Evolutionary conservation across 352 stramenopile species (phyloP).

Genomic region (Pythium insidiosum): DNA sequence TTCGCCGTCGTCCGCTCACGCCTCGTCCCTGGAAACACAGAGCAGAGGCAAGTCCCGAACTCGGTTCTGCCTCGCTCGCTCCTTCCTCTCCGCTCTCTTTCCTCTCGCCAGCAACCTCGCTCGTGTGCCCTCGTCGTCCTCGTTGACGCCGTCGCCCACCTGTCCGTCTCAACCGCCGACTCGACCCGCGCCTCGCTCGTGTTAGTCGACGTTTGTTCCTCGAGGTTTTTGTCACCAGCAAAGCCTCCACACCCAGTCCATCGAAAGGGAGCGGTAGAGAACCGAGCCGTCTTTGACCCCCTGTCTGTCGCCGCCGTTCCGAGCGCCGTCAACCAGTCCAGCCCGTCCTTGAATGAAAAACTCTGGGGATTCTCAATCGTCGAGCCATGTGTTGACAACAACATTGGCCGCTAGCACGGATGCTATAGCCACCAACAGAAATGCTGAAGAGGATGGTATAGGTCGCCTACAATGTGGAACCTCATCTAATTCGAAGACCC

Average conservation of each 20-base stretch:
- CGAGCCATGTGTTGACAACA: constrained; percentile 13
- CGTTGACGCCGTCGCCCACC: not conserved
- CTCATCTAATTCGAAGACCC: too few species aligned
- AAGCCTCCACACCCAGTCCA: constrained; percentile 1
- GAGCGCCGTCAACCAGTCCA: constrained; percentile 1
- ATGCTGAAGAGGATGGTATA: constrained; percentile 18
- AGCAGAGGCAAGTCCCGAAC: too few species aligned
- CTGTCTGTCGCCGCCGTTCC: not conserved
- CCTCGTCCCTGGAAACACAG: too few species aligned
- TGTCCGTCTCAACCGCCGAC: not conserved
- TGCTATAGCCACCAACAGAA: constrained; percentile 16
- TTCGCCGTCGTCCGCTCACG: too few species aligned
- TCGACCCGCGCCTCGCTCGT: too few species aligned
- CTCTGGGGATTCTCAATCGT: constrained; percentile 8
- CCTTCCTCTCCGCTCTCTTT: not conserved
- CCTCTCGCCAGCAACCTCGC: not conserved
- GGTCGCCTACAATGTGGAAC: not conserved
- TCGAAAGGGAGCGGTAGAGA: constrained; percentile 16
- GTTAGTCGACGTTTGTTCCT: not conserved
- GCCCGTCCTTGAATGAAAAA: constrained; percentile 20
- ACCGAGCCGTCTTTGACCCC: constrained; percentile 12
- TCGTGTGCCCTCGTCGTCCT: not conserved
- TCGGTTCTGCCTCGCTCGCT: too few species aligned
- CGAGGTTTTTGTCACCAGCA: not conserved
- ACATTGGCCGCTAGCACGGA: constrained; percentile 14